Base-by-base conservation (phyloP, 352 stramenopile genomes). In the Phytophthora multivora region DNA sequence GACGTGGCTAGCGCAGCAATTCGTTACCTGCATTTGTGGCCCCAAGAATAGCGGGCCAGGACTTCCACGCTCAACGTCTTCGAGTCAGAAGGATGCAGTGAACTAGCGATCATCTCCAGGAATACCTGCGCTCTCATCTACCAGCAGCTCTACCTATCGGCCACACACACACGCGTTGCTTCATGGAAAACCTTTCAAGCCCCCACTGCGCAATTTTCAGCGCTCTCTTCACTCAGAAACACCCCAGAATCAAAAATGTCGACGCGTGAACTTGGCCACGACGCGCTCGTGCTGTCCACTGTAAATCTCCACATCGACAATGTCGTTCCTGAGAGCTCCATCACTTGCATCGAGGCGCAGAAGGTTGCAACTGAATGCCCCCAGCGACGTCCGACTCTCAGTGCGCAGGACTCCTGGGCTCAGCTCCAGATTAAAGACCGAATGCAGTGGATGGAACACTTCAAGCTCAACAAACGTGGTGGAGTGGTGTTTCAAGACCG, bases 391-490 rank as follows among this genome's bases (percentile, higher is more conserved):
- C 58, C 56, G 28, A 23, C 43, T 11, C 31, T 69, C 47, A 52
- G 51, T 51, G 38, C 55, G 50, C 40, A 74, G 39, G 64, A 77
- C 26, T 69, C 75, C 9, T 90, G 81, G 81, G 76, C 70, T 1
- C 51, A 82, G 6, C 26, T 80, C 21, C 81, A 91, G 48, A 38
- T 75, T 16, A 50, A 75, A 15, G 81, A 93, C 51, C 75, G 80
- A 12, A 80, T 88, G 76, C 55, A 57, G 13, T 93, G 81, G 83
- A 75, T 79, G 63, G 47, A 64, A 8, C 59, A 55, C 25, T 93
- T 91, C 62, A 80, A 79, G 47, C 45, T 64, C 41, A 92, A 90
- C 69, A 90, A 92, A 56, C 89, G 86, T 23, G 82, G 84, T 9
- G 84, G 84, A 1, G 52, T 91, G 12, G 35, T 87, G 5, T 91